phyloP scores from a whole-genome alignment of 164 flowering plant genomes.

The Malania oleifera region DNA sequence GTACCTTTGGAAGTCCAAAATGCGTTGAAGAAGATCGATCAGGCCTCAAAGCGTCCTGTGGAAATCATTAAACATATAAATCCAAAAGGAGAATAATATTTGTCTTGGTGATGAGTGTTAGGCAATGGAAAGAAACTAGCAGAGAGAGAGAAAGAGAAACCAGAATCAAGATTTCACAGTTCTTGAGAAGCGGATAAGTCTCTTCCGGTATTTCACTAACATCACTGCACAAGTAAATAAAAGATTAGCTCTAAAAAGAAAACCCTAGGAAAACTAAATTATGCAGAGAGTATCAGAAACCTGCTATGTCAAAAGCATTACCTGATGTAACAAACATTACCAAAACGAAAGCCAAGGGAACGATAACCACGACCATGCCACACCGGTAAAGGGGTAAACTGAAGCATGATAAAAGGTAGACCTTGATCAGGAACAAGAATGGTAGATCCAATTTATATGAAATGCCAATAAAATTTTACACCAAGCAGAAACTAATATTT shows the following conservation, averaged over 20 bases:
- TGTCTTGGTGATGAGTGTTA: not conserved
- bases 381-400: constrained; percentile 92
- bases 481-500: not conserved
- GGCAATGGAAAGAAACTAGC: not conserved
- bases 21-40: constrained; percentile 92
- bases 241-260: constrained; percentile 3
- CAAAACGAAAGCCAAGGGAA: constrained; percentile 94
- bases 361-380: constrained; percentile 92
- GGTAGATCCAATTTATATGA: not conserved
- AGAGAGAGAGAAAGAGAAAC: constrained; percentile 29
- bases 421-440: not conserved
- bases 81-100: not conserved
- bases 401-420: constrained; percentile 17
- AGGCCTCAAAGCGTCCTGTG: constrained; percentile 87
- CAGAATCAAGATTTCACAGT: constrained; percentile 77
- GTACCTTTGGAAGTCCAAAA: constrained; percentile 87
- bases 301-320: constrained; percentile 18
- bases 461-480: not conserved
- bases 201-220: constrained; percentile 94
- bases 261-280: not conserved
- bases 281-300: not conserved
- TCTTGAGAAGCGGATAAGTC: constrained; percentile 72
- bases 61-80: constrained; percentile 11
- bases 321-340: constrained; percentile 92
- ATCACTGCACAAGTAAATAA: constrained; percentile 47